These are phyloP conservation scores for Scedosporium boydii DNA, from an alignment of 2,329 filamentous ascomycete species.

Conservation along the genomic window DNA sequence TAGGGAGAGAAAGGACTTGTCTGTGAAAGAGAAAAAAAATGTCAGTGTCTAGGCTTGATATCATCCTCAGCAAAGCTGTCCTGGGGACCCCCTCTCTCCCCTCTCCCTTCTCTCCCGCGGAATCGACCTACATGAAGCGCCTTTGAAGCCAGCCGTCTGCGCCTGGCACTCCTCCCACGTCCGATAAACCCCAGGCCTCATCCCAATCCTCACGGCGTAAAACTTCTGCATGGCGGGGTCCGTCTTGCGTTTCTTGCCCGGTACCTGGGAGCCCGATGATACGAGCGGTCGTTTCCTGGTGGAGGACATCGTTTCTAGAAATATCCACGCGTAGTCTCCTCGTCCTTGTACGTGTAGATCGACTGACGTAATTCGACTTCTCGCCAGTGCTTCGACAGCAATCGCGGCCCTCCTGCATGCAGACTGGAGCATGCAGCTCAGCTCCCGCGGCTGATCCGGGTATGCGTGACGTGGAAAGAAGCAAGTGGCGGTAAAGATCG, in stretches of 20 bases:
- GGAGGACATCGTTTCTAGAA: background rate
- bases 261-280: background rate
- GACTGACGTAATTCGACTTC: background rate
- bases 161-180: slow-evolving; percentile 52
- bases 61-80: background rate
- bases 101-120: background rate
- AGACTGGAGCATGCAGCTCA: background rate
- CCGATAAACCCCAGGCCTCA: slow-evolving; percentile 50
- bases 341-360: background rate
- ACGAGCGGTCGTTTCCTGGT: slow-evolving; percentile 1
- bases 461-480: background rate
- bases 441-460: background rate
- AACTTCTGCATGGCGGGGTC: slow-evolving; percentile 41
- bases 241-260: slow-evolving; percentile 36
- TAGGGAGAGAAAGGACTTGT: slow-evolving; percentile 66
- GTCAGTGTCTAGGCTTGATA: slow-evolving; percentile 8
- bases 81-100: no score
- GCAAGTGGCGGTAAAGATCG: background rate
- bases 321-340: background rate
- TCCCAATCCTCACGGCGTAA: slow-evolving; percentile 52
- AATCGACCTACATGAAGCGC: slow-evolving; percentile 54
- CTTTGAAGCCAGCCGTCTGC: slow-evolving; percentile 51
- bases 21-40: slow-evolving; percentile 29
- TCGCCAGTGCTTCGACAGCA: background rate
- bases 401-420: background rate